Percentiles rank a stretch among this genome's conserved stretches.
Conservation (phyloP, 2,329 filamentous ascomycete species). For the Chrysoporthe puriensis region DNA sequence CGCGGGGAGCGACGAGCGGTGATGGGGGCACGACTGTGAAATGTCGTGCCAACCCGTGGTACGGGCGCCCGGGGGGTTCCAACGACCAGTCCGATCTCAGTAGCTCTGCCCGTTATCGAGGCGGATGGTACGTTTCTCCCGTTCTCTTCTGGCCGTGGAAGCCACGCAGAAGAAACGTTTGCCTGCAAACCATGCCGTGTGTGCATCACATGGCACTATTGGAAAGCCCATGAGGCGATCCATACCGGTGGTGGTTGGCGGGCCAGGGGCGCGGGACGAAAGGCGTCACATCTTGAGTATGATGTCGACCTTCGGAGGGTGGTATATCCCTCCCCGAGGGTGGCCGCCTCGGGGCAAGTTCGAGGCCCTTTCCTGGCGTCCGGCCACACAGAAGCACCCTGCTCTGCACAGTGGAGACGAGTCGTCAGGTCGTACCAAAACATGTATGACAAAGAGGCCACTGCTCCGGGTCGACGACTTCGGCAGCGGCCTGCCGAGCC, state of each 20-base stretch:
- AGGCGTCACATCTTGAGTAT: conserved; percentile 6
- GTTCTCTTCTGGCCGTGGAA: conserved; percentile 22
- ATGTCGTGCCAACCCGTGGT: conserved; percentile 8
- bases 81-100: conserved; percentile 16
- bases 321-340: no score
- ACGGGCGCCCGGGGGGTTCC: background rate
- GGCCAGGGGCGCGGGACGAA: background rate
- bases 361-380: no score
- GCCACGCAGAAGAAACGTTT: conserved; percentile 21
- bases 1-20: background rate
- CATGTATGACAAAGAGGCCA: background rate
- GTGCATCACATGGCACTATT: conserved; percentile 9
- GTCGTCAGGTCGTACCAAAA: no score
- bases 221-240: background rate
- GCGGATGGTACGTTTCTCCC: conserved; percentile 22
- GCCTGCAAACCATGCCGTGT: background rate
- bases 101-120: conserved; percentile 14
- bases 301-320: background rate
- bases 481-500: conserved; percentile 4
- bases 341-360: no score
- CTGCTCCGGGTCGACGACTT: background rate
- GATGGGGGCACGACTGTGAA: background rate
- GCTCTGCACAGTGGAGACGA: no score
- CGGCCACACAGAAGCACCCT: no score
- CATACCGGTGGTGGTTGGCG: conserved; percentile 2